Percentiles rank a stretch among this genome's conserved stretches.
Evolutionary conservation across 108 stramenopile species (phyloP).

Genomic region (Poteriospumella lacustris): DNA sequence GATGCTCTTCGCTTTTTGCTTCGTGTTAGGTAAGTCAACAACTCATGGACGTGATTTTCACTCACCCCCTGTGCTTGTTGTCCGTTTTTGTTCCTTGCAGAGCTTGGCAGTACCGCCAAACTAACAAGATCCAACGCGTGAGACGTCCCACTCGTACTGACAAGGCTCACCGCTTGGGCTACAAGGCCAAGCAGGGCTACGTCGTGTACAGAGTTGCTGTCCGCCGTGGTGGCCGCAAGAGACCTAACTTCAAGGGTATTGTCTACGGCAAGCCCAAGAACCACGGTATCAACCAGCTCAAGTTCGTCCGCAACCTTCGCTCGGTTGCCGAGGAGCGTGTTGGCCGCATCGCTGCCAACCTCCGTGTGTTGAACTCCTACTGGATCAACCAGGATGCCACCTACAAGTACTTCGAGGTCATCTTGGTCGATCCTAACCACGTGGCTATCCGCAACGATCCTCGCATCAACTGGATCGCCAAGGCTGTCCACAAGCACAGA

Average conservation of each 20-base stretch:
- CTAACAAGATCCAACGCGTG: conserved; percentile 78
- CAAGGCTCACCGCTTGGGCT: conserved; percentile 99
- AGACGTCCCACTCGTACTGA: conserved; percentile 94
- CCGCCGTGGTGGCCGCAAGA: conserved; percentile 98
- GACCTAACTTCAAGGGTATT: conserved; percentile 98
- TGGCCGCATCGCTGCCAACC: conserved; percentile 87
- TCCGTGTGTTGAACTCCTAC: conserved; percentile 99
- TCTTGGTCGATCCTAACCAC: conserved; percentile 94
- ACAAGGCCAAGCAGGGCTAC: conserved; percentile 99
- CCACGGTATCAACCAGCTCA: conserved; percentile 99
- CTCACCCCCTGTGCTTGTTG: neutral
- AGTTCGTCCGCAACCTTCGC: conserved; percentile 94
- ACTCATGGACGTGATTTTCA: neutral
- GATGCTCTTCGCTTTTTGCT: conserved; percentile 98
- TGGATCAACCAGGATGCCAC: conserved; percentile 99
- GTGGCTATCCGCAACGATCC: conserved; percentile 93
- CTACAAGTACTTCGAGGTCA: conserved; percentile 99
- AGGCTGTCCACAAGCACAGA: conserved; percentile 98
- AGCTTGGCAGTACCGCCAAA: conserved; percentile 99
- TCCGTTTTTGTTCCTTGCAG: conserved; percentile 34
- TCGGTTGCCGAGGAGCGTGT: conserved; percentile 97
- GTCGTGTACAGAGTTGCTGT: conserved; percentile 95
- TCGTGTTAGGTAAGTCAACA: conserved; percentile 67
- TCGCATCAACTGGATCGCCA: conserved; percentile 98
- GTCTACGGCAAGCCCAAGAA: conserved; percentile 99